Evolutionary conservation across 768 basidiomycete species (phyloP), one percentile per base, ranked within the genome.

Genomic region (Neoboletus magnificus): DNA sequence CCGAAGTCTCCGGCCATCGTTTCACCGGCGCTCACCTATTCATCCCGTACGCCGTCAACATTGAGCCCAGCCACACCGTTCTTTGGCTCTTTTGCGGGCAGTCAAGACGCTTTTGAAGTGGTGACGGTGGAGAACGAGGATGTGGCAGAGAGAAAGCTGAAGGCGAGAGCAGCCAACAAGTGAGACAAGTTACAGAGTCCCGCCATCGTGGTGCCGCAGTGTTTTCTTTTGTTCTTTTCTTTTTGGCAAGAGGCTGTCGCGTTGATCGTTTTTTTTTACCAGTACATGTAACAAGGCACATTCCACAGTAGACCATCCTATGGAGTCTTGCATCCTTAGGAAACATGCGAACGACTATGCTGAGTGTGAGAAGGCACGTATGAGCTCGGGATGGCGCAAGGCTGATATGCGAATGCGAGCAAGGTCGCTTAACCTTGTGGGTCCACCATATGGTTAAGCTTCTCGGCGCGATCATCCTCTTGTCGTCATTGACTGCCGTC

Each of bases 31-130:
- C 75, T 88, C 55, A 87, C 84, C 16, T 88, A 84, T 62, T 83
- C 83, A n/a, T 83, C 79, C 22, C 74, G 76, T 42, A 83, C 85
- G 27, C 81, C 84, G 16, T 82, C 83, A 37, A 86, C 83, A 29
- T 75, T 87, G 52, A 87, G 86, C 64, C 86, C 86, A 18, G 80
- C 84, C 12, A 88, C 86, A 12, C 86, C 86, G 12, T 88, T 86
- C 72, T 84, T 87, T 70, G 80, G 81, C 27, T 80, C 82, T 9
- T 86, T 87, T 64, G 47, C 46, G 20, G 52, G 66, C 22, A 56
- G 59, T 30, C 63, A 68, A 48, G 75, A 74, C 25, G 57, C 50
- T 23, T 76, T 73, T 56, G 72, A 70, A 20, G 59, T 55, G 30
- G 40, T 62, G 59, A 53, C 59, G 35, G 54, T 55, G 42, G 68